Evolutionary conservation across 2,329 filamentous ascomycete species (phyloP), one percentile per base, ranked within the genome.

Genomic region (Colletotrichum sansevieriae): DNA sequence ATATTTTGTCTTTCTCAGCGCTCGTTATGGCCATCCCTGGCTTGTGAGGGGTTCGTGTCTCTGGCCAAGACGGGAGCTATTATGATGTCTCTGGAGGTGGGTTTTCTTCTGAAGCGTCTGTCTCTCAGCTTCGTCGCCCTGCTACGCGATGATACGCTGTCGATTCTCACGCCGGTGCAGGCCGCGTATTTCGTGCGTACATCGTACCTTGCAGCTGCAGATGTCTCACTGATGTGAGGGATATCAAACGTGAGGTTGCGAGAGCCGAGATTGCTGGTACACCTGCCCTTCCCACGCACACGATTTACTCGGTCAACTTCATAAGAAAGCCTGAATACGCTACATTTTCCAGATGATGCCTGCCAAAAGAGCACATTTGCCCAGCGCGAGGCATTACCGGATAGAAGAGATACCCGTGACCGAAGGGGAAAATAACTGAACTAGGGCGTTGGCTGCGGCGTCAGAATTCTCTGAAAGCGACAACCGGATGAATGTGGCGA

Each of bases 171-270:
- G 41, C 29, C 25, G 25, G 43, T 39, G 11, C 43, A 33, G 41
- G 56, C n/a, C 29, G 43, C 7, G 43, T 20, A 7, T 20, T n/a
- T 55, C 46, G 57, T 51, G 35, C 33, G 44, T 51, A 22, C 57
- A 60, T 51, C 43, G 33, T 18, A 49, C 57, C 57, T 44, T 60
- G 57, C 44, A 60, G 44, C 44, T 49, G 44, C 57, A 60, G 33
- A 51, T 60, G 57, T 60, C 44, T 60, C 44, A 41, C 57, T 25
- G 29, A 9, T 33, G 49, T 33, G 22, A 55, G 39, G 33, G 13
- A 20, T 35, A 55, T 20, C 33, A 37, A 18, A n/a, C 8, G 7
- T 29, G 8, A 29, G 29, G 29, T 29, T 29, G 29, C 29, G 9
- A 29, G 7, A 29, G 8, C 29, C 29, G 29, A 29, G 2, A 29